Evolutionary conservation across 1,139 yeast genomes (phyloP), one percentile per base, ranked within the genome.

Genomic region (Scheffersomyces segobiensis): DNA sequence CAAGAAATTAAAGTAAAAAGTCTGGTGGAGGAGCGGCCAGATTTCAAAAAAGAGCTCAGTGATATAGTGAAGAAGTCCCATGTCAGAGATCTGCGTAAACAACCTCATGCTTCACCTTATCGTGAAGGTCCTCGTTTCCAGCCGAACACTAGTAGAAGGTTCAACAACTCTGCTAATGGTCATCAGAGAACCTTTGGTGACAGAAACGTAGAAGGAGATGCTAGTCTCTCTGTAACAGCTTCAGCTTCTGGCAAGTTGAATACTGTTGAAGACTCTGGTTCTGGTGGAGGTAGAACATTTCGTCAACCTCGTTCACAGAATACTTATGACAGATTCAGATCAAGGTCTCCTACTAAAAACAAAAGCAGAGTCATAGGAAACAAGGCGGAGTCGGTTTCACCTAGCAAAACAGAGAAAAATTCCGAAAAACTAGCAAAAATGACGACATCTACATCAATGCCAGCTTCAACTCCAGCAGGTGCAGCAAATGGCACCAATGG

Each of bases 11-110:
- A 7, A 32, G 42, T 17, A 12, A 17, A 32, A 32, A 56, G 14
- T 12, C 17, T 14, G 17, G 42, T 32, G 17, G 67, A 62, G 7
- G 73, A 70, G 26, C 65, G 79, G 53, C 79, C 79, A 2, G 69
- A 76, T 58, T 76, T 76, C 65, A 75, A 73, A 56, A 71, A 74
- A 61, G 73, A 73, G 55, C 68, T 75, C 56, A 69, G 65, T 55
- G 78, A 75, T 55, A 64, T 76, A 53, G 73, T 69, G 12, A 67
- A 63, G 53, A 67, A 58, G 52, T 63, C 64, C 20, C 55, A 56
- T 55, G 54, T 53, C 3, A 48, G 24, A n/a, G 50, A 48, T 21
- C 21, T 20, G 26, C 50, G 50, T 21, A 21, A 21, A 6, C 21
- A 24, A 48, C 26, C 21, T 8, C 21, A 48, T n/a, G 12, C 24